Evolutionary conservation across 2,329 filamentous ascomycete genomes (phyloP).

Genomic region (Hymenoscyphus infarciens): DNA sequence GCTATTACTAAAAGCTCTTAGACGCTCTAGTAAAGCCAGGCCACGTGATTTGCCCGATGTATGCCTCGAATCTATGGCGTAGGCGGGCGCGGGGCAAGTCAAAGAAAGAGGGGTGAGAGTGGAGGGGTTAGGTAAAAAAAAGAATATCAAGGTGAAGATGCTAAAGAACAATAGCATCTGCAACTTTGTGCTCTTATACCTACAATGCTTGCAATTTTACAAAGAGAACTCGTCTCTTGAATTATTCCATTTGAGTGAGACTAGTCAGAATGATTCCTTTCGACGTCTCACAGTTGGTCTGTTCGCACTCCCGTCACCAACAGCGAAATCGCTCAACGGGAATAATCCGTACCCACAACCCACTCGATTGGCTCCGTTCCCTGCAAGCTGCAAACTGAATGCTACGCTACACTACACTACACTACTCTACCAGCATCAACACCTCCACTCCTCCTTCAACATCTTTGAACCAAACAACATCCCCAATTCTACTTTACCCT

Average conservation of each 20-base stretch:
- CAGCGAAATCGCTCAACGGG: constrained; percentile 1
- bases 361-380: neutral
- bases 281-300: neutral
- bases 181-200: neutral
- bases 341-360: neutral
- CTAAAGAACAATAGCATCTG: neutral
- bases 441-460: neutral
- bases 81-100: neutral
- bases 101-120: neutral
- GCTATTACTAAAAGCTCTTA: too few relatives aligned
- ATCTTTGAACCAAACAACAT: neutral
- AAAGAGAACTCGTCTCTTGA: neutral
- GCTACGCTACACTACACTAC: neutral
- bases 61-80: neutral
- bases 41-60: neutral
- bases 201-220: neutral
- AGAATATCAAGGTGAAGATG: too few relatives aligned
- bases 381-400: neutral
- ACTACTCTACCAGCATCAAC: too few relatives aligned
- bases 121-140: neutral
- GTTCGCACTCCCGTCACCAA: neutral
- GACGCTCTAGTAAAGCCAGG: too few relatives aligned
- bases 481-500: neutral
- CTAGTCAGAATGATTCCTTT: neutral
- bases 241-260: too few relatives aligned